Conservation (phyloP, 768 basidiomycete species). For the Trametes maxima region DNA sequence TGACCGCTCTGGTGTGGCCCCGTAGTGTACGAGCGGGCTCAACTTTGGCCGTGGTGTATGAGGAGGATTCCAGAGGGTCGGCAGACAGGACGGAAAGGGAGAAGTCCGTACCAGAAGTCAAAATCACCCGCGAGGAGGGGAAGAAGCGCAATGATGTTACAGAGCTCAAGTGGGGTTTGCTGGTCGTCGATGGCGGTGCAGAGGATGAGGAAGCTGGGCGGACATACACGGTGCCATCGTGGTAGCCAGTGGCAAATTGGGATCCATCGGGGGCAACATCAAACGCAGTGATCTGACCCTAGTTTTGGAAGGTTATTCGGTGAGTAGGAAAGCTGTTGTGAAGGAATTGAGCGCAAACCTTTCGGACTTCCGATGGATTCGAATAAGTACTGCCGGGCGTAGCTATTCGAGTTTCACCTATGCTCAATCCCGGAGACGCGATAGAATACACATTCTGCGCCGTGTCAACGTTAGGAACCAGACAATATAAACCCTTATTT, state of each 20-base stretch:
- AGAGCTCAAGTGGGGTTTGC: slow-evolving; percentile 52
- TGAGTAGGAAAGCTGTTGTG: not conserved
- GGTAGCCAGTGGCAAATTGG: slow-evolving; percentile 61
- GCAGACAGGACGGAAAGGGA: slow-evolving; percentile 67
- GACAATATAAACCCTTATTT: not conserved
- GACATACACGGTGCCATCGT: slow-evolving; percentile 59
- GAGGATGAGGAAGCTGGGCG: slow-evolving; percentile 39
- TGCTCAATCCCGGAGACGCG: slow-evolving; percentile 49
- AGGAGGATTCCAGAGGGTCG: slow-evolving; percentile 37
- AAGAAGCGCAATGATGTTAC: slow-evolving; percentile 64
- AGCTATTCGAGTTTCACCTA: slow-evolving; percentile 50
- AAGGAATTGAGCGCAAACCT: slow-evolving; percentile 8
- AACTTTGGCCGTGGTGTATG: slow-evolving; percentile 34
- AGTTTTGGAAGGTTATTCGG: slow-evolving; percentile 27
- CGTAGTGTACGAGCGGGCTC: slow-evolving; percentile 61
- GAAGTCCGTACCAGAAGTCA: slow-evolving; percentile 72
- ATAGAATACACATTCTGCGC: slow-evolving; percentile 43
- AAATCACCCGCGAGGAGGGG: slow-evolving; percentile 70
- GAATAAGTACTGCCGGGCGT: slow-evolving; percentile 55
- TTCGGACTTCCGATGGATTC: slow-evolving; percentile 46
- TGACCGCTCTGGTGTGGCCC: slow-evolving; percentile 68
- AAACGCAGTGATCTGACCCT: slow-evolving; percentile 63
- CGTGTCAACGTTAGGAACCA: not conserved
- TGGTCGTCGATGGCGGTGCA: slow-evolving; percentile 31
- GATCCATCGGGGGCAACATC: slow-evolving; percentile 61